Percentiles rank a stretch among this genome's conserved stretches.
These are phyloP conservation scores for Beauveria medogensis DNA, from an alignment of 2,329 filamentous ascomycete species.

Conservation along the genomic window DNA sequence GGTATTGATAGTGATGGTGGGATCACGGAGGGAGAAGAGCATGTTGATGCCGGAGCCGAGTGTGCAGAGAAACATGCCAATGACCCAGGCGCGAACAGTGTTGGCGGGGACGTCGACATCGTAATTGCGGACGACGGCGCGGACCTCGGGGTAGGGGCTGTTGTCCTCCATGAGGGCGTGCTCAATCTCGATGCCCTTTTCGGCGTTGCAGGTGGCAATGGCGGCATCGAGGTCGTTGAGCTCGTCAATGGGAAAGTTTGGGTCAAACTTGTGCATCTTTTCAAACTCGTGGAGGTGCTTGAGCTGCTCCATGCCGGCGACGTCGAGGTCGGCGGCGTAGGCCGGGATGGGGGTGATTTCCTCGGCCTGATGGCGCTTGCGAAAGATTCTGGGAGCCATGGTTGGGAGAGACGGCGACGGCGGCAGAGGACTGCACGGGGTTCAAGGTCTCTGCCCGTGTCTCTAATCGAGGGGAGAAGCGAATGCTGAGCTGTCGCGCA, in stretches of 20 bases:
- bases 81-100: slow-evolving; percentile 56
- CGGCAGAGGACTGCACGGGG: neutral
- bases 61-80: slow-evolving; percentile 53
- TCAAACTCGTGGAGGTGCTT: slow-evolving; percentile 48
- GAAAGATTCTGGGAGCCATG: slow-evolving; percentile 29
- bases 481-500: neutral
- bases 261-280: slow-evolving; percentile 54
- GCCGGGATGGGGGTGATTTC: slow-evolving; percentile 35
- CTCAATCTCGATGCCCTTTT: slow-evolving; percentile 49
- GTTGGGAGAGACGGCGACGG: neutral
- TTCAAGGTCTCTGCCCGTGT: neutral
- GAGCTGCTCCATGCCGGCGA: slow-evolving; percentile 33
- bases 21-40: slow-evolving; percentile 52
- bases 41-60: slow-evolving; percentile 55
- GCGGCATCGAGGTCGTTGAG: slow-evolving; percentile 52
- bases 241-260: slow-evolving; percentile 56
- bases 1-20: slow-evolving; percentile 50
- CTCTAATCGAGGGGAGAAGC: neutral
- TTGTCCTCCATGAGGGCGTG: slow-evolving; percentile 54
- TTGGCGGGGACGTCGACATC: slow-evolving; percentile 58
- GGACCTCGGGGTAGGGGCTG: slow-evolving; percentile 60
- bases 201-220: slow-evolving; percentile 44
- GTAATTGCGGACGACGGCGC: slow-evolving; percentile 56
- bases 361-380: slow-evolving; percentile 38
- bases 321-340: slow-evolving; percentile 30